Percentiles rank a stretch among this genome's conserved stretches.
phyloP scores from a whole-genome alignment of 495 filamentous ascomycete genomes.

The Talaromyces stipitatus region DNA sequence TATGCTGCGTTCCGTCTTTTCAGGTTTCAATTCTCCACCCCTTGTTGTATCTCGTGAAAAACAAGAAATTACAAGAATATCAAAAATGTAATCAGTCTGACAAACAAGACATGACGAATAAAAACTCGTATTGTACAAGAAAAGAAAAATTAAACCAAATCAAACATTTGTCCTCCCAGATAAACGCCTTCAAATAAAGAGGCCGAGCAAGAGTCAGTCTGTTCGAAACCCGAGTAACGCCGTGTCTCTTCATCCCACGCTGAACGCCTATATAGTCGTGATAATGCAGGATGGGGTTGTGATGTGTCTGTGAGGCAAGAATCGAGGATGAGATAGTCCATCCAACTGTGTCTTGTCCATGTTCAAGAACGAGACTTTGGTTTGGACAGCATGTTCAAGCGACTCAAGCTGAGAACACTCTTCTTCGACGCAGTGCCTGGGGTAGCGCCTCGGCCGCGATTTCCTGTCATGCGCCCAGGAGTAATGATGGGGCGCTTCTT shows the following conservation, averaged over 20 bases:
- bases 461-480: conserved; percentile 21
- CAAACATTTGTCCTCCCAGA: not conserved
- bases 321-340: not conserved
- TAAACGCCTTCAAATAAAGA: not conserved
- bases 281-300: not conserved
- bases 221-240: not conserved
- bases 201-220: not conserved
- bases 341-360: not conserved
- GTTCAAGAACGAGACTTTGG: conserved; percentile 33
- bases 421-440: conserved; percentile 29
- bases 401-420: conserved; percentile 36
- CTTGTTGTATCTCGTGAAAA: not conserved
- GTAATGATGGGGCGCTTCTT: conserved; percentile 29
- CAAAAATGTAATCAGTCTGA: not conserved
- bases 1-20: too few species aligned
- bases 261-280: not conserved
- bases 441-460: conserved; percentile 24
- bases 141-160: not conserved
- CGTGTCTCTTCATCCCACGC: not conserved
- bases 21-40: too few species aligned
- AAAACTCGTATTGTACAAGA: not conserved
- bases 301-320: not conserved
- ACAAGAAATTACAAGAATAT: not conserved
- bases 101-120: too few species aligned
- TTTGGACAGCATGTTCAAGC: conserved; percentile 44